A percentile compares a stretch with the other conserved stretches of the same genome.
Evolutionary conservation across 2,329 filamentous ascomycete species (phyloP).

Genomic region (Alternaria dauci): DNA sequence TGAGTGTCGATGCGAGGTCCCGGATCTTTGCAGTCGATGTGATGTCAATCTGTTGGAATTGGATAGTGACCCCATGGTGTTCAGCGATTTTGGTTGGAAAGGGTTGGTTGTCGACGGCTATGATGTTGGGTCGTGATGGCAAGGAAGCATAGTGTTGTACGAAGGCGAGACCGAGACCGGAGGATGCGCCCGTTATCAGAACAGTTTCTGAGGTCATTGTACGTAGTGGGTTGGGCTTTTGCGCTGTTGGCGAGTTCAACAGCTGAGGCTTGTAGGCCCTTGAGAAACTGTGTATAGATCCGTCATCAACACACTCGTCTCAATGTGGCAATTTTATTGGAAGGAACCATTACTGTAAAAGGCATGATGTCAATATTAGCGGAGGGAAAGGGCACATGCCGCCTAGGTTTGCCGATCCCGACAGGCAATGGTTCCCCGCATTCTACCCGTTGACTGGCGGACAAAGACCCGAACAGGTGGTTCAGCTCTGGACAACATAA

Average conservation of each 20-base stretch:
- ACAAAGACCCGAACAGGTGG: neutral
- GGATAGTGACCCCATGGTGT: constrained; percentile 7
- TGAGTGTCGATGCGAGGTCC: constrained; percentile 22
- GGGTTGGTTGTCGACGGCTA: constrained; percentile 34
- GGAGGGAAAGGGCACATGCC: neutral
- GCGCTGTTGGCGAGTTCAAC: neutral
- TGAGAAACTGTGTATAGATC: neutral
- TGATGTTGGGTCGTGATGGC: constrained; percentile 16
- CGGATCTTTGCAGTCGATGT: constrained; percentile 10
- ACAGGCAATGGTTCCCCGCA: constrained; percentile 11
- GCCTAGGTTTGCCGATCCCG: constrained; percentile 4
- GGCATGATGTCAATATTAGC: neutral
- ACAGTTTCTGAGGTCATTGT: constrained; percentile 63
- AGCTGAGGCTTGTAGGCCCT: neutral
- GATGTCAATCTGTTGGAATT: constrained; percentile 22
- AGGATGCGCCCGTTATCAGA: constrained; percentile 91
- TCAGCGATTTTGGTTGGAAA: neutral
- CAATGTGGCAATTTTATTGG: constrained; percentile 3
- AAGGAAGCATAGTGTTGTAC: constrained; percentile 34
- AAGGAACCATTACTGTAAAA: constrained; percentile 6
- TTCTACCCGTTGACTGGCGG: constrained; percentile 1
- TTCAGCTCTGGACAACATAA: neutral
- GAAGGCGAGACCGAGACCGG: constrained; percentile 82
- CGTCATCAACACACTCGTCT: neutral
- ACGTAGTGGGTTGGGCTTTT: neutral